Percentiles rank a stretch among this genome's conserved stretches.
Evolutionary conservation across 306 rosid genomes (phyloP).

Genomic region (Rosa multiflora): DNA sequence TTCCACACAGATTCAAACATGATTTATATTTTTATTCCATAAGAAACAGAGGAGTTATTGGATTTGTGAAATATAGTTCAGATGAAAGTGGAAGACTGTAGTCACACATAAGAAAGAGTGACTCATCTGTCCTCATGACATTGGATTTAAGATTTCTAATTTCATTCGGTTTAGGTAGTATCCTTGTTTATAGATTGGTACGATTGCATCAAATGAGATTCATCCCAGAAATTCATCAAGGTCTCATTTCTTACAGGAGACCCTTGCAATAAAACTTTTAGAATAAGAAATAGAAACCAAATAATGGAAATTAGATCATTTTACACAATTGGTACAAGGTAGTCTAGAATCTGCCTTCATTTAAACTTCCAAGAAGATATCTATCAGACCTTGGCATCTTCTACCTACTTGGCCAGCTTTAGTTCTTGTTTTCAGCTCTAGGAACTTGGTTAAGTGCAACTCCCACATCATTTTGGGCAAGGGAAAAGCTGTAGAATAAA

Average conservation of each 20-base stretch:
- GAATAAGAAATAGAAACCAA: background rate
- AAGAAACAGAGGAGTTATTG: background rate
- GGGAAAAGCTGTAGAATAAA: background rate
- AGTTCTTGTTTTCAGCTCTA: background rate
- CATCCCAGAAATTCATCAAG: background rate
- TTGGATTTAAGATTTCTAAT: background rate
- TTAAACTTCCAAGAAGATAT: conserved; percentile 12
- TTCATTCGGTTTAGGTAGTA: background rate
- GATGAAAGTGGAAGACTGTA: background rate
- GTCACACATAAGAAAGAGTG: background rate
- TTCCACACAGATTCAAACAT: background rate
- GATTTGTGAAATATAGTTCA: background rate
- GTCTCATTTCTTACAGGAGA: background rate
- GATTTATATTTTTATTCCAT: background rate
- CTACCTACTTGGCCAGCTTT: background rate
- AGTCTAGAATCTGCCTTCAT: background rate
- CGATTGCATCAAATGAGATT: background rate
- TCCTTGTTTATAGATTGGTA: background rate
- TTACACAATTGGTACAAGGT: background rate
- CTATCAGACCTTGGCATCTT: background rate
- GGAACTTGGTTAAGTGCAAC: background rate
- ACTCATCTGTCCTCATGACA: background rate
- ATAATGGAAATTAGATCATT: background rate
- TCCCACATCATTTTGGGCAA: background rate
- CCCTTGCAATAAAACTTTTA: background rate